Conservation (phyloP, 176 grass and related monocot genomes). For the Neostapfia colusana region DNA sequence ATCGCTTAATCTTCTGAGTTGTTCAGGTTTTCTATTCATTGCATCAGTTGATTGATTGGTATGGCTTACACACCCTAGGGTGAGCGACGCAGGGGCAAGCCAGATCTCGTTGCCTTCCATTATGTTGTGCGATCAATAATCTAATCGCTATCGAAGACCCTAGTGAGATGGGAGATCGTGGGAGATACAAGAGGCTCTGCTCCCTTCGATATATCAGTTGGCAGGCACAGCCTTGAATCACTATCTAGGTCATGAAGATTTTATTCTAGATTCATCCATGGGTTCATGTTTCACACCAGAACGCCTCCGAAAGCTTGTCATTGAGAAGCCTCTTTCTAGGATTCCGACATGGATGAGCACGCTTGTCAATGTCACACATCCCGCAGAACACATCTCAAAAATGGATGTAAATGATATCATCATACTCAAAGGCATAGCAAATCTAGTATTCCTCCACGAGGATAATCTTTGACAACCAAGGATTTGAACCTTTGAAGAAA, state of each 20-base stretch:
- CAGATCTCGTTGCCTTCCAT: no score
- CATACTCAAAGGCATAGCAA: slow-evolving; percentile 4
- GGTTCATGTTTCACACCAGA: not conserved
- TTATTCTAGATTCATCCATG: slow-evolving; percentile 24
- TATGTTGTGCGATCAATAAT: no score
- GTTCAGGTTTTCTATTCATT: no score
- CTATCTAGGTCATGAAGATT: slow-evolving; percentile 6
- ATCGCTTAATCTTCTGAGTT: no score
- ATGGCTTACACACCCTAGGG: no score
- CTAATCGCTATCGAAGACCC: not conserved
- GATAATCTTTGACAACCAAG: not conserved
- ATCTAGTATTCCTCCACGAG: not conserved
- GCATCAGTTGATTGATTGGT: no score
- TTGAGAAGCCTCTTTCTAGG: slow-evolving; percentile 22
- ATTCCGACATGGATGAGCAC: slow-evolving; percentile 9
- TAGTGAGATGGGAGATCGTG: not conserved
- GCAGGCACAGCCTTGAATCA: not conserved
- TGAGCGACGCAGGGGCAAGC: no score
- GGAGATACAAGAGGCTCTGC: not conserved
- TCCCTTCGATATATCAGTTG: not conserved
- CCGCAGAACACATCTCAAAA: not conserved
- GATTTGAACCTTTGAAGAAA: not conserved
- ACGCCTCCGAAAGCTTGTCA: not conserved
- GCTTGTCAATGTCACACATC: not conserved
- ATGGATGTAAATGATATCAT: slow-evolving; percentile 22